Percentiles rank a stretch among this genome's conserved stretches.
Evolutionary conservation across 768 basidiomycete species (phyloP).

Genomic region (Boletus rubroflammeus): DNA sequence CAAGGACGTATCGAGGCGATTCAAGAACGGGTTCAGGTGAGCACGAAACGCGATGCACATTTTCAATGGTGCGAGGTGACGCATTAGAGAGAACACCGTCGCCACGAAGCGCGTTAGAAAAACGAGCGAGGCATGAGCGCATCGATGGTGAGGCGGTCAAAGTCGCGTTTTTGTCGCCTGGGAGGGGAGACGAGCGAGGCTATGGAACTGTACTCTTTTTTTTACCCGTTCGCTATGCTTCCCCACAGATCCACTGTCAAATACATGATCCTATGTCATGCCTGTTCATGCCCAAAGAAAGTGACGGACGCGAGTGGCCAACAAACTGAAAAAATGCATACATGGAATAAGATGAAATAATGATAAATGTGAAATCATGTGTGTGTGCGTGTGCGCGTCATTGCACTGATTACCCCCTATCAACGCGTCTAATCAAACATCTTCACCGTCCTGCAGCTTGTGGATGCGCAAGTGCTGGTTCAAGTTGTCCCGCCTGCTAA

Average conservation of each 20-base stretch:
- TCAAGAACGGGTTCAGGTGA: constrained; percentile 98
- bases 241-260: not conserved
- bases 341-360: constrained; percentile 20
- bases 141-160: not conserved
- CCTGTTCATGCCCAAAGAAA: not conserved
- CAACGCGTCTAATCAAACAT: not conserved
- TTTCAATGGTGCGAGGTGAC: not conserved
- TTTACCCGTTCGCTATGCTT: constrained; percentile 9
- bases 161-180: not conserved
- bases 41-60: not conserved
- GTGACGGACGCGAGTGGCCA: not conserved
- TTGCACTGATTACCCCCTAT: not conserved
- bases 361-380: constrained; percentile 8
- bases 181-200: not conserved
- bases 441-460: constrained; percentile 20
- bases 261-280: constrained; percentile 21
- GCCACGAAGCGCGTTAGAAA: constrained; percentile 81
- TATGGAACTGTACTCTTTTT: constrained; percentile 12
- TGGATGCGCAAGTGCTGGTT: constrained; percentile 72
- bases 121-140: constrained; percentile 44
- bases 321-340: not conserved
- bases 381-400: not conserved
- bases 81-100: constrained; percentile 77
- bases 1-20: constrained; percentile 88
- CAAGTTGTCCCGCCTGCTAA: constrained; percentile 75